A percentile compares a stretch with the other conserved stretches of the same genome.
phyloP scores from a whole-genome alignment of 202 grass and related monocot genomes.

The Elaeis oleifera region DNA sequence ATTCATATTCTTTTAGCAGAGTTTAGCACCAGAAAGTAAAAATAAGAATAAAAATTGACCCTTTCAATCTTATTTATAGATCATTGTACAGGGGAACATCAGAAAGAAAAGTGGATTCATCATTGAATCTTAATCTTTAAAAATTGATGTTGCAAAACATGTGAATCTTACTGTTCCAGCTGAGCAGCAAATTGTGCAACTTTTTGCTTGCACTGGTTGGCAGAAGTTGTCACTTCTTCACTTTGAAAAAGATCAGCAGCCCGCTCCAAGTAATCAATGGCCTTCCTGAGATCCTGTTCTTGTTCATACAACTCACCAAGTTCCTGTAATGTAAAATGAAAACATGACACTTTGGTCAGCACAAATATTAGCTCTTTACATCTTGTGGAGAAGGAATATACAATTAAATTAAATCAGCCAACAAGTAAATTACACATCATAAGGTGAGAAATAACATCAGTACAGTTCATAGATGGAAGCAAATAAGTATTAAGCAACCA shows the following conservation, averaged over 20 bases:
- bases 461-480: background rate
- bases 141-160: conserved; percentile 7
- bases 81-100: too few species aligned
- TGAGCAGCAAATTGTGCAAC: conserved; percentile 84
- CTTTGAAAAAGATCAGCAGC: conserved; percentile 78
- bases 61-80: too few species aligned
- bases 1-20: too few species aligned
- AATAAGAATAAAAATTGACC: too few species aligned
- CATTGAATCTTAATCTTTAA: too few species aligned
- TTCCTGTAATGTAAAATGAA: conserved; percentile 51
- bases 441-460: background rate
- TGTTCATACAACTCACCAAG: conserved; percentile 87
- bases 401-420: too few species aligned
- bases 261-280: conserved; percentile 67
- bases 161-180: conserved; percentile 77
- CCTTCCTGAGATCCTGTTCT: conserved; percentile 69
- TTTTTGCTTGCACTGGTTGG: conserved; percentile 83
- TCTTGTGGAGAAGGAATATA: background rate
- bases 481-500: too few species aligned
- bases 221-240: conserved; percentile 67
- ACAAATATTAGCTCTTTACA: too few species aligned
- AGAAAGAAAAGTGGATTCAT: too few species aligned
- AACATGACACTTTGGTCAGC: too few species aligned
- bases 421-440: too few species aligned
- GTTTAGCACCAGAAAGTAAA: too few species aligned